Base-by-base conservation (phyloP, 1,284 basidiomycete genomes). In the Ceratorhiza oryzae-sativae region DNA sequence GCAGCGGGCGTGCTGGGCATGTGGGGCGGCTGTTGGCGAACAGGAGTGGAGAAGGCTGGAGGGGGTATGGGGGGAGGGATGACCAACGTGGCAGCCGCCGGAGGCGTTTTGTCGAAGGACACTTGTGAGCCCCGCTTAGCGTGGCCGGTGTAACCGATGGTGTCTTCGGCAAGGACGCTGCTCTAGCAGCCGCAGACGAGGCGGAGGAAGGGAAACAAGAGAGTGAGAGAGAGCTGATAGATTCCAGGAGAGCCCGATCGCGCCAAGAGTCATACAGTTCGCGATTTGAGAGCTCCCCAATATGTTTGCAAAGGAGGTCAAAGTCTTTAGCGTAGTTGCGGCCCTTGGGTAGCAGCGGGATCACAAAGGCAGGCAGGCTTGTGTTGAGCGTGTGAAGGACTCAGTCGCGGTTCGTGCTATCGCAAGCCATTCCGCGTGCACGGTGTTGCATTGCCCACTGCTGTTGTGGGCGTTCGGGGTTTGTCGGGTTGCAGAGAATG, bases 111-210 rank as follows among this genome's bases (percentile, higher is more conserved):
- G 45, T 23, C n/a, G 45, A 48, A 48, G 45, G 45, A 48, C 45
- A 48, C 45, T 48, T 48, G 45, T 48, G 45, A 48, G 45, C 45
- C 45, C n/a, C 45, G 45, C 45, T 48, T 48, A 18, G 45, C 45
- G 45, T 48, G 45, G 45, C 45, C 45, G 45, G 45, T 48, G 45
- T n/a, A 18, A 23, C 45, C 45, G 45, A 48, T 18, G n/a, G 45
- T 48, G 45, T 48, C 15, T 48, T 48, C 20, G 18, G 18, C 9
- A 18, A 6, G n/a, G 45, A 48, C 45, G 45, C n/a, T 6, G 20
- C 45, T 48, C 45, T 48, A 48, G 45, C 45, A 18, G 45, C 45
- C 18, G 45, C 18, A n/a, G 45, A 18, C 45, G 18, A 23, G 20
- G 45, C 51, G 30, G 30, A 23, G n/a, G 15, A 56, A 32, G 55